Base-by-base conservation (phyloP, 2,329 filamentous ascomycete species). In the Pseudogymnoascus sp. region DNA sequence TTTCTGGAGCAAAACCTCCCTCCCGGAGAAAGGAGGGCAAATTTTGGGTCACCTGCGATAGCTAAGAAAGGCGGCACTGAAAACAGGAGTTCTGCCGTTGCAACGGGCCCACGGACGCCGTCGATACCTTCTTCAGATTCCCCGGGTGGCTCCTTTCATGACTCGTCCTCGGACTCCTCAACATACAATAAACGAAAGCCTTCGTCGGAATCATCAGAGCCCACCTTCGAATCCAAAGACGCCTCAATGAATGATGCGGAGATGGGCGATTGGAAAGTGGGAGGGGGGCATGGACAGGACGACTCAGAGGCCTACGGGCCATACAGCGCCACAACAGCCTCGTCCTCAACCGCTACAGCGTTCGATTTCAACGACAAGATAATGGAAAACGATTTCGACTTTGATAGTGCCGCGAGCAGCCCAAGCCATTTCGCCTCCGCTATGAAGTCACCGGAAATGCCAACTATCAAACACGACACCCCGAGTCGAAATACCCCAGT, bases 331-430 rank as follows among this genome's bases (percentile, higher is more conserved):
- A 75, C 70, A 16, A 74, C 76, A 39, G 71, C 76, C 60, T 74
- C 75, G n/a, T 70, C 73, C 11, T 64, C 69, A 2, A 72, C 72
- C 60, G 70, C 70, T 41, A 68, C 67, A 19, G 72, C 73, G 63
- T 72, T 74, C 62, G 71, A 73, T 5, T 72, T 77, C 60, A 74
- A 70, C 62, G 79, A 80, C 64, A 75, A 76, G 66, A 76, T 77
- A 60, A 78, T 81, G 75, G 75, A 80, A 60, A 74, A 75, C 52
- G 74, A 78, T 58, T 84, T 85, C 67, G 81, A 84, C 66, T 86
- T 87, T 69, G 80, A 82, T 14, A 84, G 82, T 67, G 80, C 80
- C 7, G 80, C 82, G 1, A 84, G 79, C 67, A 87, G 83, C 64
- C 83, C 84, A 5, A 79, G 77, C 62, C 75, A 74, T 7, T 64